phyloP scores from a whole-genome alignment of 2,329 filamentous ascomycete genomes.

The Phoma herbarum region DNA sequence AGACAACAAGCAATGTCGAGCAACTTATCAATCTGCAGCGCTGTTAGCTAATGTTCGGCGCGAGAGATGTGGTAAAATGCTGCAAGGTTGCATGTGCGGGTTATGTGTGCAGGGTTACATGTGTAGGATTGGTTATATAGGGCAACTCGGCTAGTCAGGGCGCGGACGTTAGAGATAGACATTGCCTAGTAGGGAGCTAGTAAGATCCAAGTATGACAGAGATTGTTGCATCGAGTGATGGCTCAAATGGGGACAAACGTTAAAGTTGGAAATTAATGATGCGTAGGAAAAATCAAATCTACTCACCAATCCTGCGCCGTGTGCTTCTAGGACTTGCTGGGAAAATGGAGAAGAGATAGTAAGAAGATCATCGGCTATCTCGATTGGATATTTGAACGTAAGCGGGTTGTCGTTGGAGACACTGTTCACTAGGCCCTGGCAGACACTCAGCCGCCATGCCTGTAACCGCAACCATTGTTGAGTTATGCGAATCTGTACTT shows the following conservation, averaged over 20 bases:
- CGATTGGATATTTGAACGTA: constrained; percentile 68
- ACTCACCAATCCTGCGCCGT: constrained; percentile 76
- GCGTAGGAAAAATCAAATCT: constrained; percentile 19
- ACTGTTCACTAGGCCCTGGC: constrained; percentile 70
- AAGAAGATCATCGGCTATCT: constrained; percentile 68
- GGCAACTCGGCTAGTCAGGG: constrained; percentile 21
- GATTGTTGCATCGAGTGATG: constrained; percentile 13
- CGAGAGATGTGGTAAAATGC: constrained; percentile 25
- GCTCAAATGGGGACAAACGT: too few species aligned
- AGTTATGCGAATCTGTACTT: constrained; percentile 72
- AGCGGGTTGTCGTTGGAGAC: constrained; percentile 66
- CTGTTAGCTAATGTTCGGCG: constrained; percentile 36
- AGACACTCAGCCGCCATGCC: constrained; percentile 75
- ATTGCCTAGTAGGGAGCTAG: constrained; percentile 32
- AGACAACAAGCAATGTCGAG: constrained; percentile 78
- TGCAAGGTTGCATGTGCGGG: constrained; percentile 26
- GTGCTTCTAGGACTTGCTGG: constrained; percentile 75
- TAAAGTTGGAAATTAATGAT: constrained; percentile 26
- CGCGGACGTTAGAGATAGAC: constrained; percentile 40
- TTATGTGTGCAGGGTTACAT: constrained; percentile 9
- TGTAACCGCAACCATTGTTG: constrained; percentile 77
- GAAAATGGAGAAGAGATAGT: constrained; percentile 75
- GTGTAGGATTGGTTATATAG: too few species aligned
- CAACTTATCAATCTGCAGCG: constrained; percentile 74
- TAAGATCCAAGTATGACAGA: constrained; percentile 31